A percentile compares a stretch with the other conserved stretches of the same genome.
Evolutionary conservation across 176 grass and related monocot genomes (phyloP).

Genomic region (Avena eriantha): DNA sequence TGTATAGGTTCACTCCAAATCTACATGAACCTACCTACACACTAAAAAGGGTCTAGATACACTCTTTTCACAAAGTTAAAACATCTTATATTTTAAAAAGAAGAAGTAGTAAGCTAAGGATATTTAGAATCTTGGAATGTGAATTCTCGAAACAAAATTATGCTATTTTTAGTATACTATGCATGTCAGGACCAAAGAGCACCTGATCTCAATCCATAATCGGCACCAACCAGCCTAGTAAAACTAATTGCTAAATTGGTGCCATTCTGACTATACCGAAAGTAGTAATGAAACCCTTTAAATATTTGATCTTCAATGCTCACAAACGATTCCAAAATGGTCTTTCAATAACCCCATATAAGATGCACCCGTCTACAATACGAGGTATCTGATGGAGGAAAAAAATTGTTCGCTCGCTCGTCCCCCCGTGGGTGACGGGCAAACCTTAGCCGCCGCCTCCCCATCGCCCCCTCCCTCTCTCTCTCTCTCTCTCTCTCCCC

Average conservation of each 20-base stretch:
- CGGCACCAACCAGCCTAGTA: background rate
- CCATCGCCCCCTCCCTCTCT: too few species aligned
- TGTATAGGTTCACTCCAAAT: too few species aligned
- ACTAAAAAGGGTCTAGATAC: too few species aligned
- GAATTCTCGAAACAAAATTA: background rate
- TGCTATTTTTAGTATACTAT: background rate
- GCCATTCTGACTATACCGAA: background rate
- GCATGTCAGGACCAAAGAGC: background rate
- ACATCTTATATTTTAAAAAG: too few species aligned
- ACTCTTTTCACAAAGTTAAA: too few species aligned
- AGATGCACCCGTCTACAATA: background rate
- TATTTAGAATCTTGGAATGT: background rate
- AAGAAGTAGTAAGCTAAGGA: background rate
- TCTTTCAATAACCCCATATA: background rate
- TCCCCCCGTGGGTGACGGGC: too few species aligned
- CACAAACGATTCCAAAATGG: background rate
- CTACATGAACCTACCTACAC: too few species aligned
- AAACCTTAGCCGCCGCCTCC: too few species aligned
- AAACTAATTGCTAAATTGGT: background rate
- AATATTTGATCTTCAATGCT: background rate
- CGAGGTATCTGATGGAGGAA: too few species aligned
- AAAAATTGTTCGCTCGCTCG: too few species aligned
- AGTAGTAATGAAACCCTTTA: too few species aligned
- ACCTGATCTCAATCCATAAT: background rate
- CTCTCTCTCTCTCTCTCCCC: too few species aligned